These are phyloP conservation scores for Leccinum truebloodii DNA, from an alignment of 768 basidiomycete genomes.

Conservation along the genomic window DNA sequence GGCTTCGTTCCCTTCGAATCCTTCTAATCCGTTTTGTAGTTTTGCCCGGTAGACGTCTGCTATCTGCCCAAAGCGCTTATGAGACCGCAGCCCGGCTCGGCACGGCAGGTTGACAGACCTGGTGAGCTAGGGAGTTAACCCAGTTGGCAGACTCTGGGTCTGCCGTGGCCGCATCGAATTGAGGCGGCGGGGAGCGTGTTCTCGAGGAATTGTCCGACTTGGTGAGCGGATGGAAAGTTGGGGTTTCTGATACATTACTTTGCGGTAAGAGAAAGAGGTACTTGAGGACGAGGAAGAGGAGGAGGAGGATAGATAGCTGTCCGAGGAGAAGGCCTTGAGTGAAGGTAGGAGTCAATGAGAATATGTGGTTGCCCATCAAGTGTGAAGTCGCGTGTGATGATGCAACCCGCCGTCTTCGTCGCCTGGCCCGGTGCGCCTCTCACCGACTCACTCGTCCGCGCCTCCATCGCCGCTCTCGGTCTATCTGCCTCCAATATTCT, in stretches of 20 bases:
- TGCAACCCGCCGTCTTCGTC: constrained; percentile 38
- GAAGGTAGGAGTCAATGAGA: constrained; percentile 84
- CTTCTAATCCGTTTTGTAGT: constrained; percentile 67
- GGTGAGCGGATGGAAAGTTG: constrained; percentile 60
- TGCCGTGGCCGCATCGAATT: background rate
- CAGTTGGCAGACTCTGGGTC: constrained; percentile 80
- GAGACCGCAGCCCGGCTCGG: background rate
- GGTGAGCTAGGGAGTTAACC: constrained; percentile 84
- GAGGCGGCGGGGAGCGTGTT: constrained; percentile 32
- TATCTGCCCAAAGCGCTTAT: constrained; percentile 43
- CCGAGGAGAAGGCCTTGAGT: constrained; percentile 94
- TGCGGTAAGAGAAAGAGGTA: constrained; percentile 93
- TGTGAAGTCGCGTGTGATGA: background rate
- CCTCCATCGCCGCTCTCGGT: constrained; percentile 39
- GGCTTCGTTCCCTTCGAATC: constrained; percentile 79
- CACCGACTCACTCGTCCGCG: constrained; percentile 48
- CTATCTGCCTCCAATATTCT: constrained; percentile 31
- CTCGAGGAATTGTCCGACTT: constrained; percentile 48
- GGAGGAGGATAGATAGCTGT: constrained; percentile 81
- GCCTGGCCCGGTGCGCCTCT: constrained; percentile 58
- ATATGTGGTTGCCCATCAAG: constrained; percentile 50
- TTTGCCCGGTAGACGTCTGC: constrained; percentile 75
- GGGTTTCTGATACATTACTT: constrained; percentile 52
- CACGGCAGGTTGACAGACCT: constrained; percentile 48
- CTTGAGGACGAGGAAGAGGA: constrained; percentile 80